Conservation (phyloP, 805 yeast genomes). For the Scheffersomyces stipitis region DNA sequence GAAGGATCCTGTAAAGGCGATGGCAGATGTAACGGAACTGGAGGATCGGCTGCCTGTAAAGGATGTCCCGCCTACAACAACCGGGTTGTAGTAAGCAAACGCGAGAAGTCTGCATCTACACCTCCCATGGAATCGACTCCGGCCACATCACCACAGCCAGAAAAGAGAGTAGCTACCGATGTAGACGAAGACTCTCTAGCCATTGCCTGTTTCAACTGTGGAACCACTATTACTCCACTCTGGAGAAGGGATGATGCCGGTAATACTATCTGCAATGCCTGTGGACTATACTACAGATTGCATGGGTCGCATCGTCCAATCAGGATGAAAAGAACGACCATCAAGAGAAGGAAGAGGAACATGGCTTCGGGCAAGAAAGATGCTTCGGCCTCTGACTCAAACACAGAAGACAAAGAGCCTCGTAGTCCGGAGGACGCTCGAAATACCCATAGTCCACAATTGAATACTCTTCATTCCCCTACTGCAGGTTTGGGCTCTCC, state of each 20-base stretch:
- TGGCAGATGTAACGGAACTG: constrained; percentile 85
- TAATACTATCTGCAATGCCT: constrained; percentile 84
- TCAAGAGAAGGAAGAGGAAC: constrained; percentile 69
- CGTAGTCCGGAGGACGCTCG: neutral
- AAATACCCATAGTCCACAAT: neutral
- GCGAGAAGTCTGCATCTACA: constrained; percentile 6
- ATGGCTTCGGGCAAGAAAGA: constrained; percentile 4
- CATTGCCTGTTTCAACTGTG: constrained; percentile 81
- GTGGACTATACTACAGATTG: constrained; percentile 74
- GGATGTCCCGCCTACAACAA: constrained; percentile 86
- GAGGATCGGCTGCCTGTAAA: constrained; percentile 75
- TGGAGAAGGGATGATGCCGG: constrained; percentile 86
- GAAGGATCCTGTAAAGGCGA: constrained; percentile 70
- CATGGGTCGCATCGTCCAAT: constrained; percentile 80
- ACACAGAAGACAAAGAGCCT: neutral
- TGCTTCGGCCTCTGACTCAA: constrained; percentile 6
- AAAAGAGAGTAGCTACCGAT: constrained; percentile 7
- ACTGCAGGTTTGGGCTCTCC: no score
- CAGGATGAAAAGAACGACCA: constrained; percentile 67
- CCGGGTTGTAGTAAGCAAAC: constrained; percentile 49
- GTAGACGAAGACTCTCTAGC: constrained; percentile 48
- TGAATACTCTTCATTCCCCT: no score
- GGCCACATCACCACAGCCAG: constrained; percentile 3
- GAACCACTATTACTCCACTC: constrained; percentile 80
- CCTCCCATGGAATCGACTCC: constrained; percentile 2